Evolutionary conservation across 2,329 filamentous ascomycete genomes (phyloP).

Genomic region (Penicillium thymicola): DNA sequence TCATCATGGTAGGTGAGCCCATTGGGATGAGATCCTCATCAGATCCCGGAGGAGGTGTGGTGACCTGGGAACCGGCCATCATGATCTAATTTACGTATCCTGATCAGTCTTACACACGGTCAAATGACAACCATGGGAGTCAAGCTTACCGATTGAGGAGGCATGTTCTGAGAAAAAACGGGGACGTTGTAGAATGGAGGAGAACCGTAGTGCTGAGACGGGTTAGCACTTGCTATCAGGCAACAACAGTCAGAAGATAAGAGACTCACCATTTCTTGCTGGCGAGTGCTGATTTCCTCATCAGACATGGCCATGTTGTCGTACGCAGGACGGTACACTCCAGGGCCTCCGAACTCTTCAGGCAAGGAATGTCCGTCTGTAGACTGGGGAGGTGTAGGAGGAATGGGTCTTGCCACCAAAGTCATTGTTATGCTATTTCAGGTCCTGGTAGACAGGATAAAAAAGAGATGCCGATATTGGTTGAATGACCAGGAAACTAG

Average conservation of each 20-base stretch:
- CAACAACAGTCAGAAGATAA: background rate
- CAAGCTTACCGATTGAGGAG: conserved; percentile 20
- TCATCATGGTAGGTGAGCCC: background rate
- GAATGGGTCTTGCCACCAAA: conserved; percentile 16
- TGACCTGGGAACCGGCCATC: conserved; percentile 17
- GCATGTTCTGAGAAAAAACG: conserved; percentile 15
- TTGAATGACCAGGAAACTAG: conserved; percentile 3
- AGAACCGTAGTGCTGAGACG: conserved; percentile 18
- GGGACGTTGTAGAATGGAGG: conserved; percentile 16
- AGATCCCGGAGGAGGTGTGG: conserved; percentile 24
- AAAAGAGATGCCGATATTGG: conserved; percentile 1
- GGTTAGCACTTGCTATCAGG: background rate
- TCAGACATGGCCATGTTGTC: background rate
- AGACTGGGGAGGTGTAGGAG: conserved; percentile 33
- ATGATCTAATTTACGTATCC: conserved; percentile 12
- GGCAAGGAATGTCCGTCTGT: conserved; percentile 21
- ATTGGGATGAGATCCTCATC: conserved; percentile 19
- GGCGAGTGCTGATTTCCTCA: conserved; percentile 3
- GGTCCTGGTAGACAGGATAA: conserved; percentile 2
- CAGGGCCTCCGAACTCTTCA: conserved; percentile 16
- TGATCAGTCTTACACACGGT: background rate
- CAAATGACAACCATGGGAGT: background rate
- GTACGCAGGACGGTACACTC: conserved; percentile 16
- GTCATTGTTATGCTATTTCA: conserved; percentile 7
- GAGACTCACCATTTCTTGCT: conserved; percentile 22